Base-by-base conservation (phyloP, 371 early-diverging fungal species). In the Entomophthora muscae region DNA sequence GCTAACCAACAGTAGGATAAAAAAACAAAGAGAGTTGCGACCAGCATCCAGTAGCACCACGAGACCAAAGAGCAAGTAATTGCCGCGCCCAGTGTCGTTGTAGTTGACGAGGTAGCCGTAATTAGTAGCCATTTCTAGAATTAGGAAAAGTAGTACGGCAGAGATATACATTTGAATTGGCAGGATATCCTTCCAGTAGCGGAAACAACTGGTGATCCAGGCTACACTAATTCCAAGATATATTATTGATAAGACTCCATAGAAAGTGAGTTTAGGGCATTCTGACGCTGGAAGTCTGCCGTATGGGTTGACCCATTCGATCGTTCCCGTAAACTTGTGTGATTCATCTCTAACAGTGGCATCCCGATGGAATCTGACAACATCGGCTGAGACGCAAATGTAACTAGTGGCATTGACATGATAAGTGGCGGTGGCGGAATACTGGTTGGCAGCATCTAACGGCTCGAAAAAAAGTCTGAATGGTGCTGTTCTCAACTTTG, bases 1-100 rank as follows among this genome's bases (percentile, higher is more conserved):
- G 22, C 89, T 82, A 1, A 97, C 95, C 56, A 97, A 88, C 32
- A 95, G 73, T 5, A 97, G 76, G 86, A 97, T 88, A 65, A 95
- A 95, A 71, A 97, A 89, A 1, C 95, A 91, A 65, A 93, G 72
- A 65, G 89, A 89, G 70, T 86, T 93, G 57, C 96, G 77, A 1
- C 83, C 94, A 21, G 95, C 88, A 71, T 91, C 92, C 42, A 95
- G 73, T 53, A 93, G 68, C 12, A 88, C 86, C 5, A 84, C 84
- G 5, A 85, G 58, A 1, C 75, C 75, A 64, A 84, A 69, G 53
- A 85, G 71, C 3, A 76, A 75, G 22, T 73, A 72, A 2, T 81
- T 80, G 42, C 82, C 72, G 3, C 66, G 69, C 52, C 88, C 90
- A 27, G 71, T 72, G 32, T 76, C 72, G 70, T 89, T 89, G 68